phyloP scores from a whole-genome alignment of 2,329 filamentous ascomycete species.

The Monilinia vaccinii-corymbosi region DNA sequence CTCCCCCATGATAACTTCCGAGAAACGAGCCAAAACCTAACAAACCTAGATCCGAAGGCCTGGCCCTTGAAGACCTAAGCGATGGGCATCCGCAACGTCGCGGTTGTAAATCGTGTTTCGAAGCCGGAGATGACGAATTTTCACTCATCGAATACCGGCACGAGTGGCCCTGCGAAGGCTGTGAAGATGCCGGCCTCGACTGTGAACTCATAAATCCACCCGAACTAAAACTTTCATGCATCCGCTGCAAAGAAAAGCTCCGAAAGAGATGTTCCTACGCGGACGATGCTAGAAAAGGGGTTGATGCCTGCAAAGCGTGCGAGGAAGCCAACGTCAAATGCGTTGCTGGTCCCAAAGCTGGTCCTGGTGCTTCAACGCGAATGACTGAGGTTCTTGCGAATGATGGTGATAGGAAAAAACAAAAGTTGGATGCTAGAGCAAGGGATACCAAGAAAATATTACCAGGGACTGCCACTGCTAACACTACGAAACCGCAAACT shows the following conservation, averaged over 20 bases:
- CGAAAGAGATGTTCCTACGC: slow-evolving; percentile 17
- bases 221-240: slow-evolving; percentile 17
- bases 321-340: slow-evolving; percentile 14
- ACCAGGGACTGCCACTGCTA: not conserved
- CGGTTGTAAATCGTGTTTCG: slow-evolving; percentile 25
- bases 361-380: not conserved
- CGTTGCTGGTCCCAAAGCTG: slow-evolving; percentile 14
- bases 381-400: not conserved
- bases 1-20: not conserved
- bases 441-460: not conserved
- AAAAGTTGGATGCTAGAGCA: not conserved
- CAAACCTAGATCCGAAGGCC: slow-evolving; percentile 17
- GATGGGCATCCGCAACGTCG: slow-evolving; percentile 19
- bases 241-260: slow-evolving; percentile 17
- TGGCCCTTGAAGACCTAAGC: slow-evolving; percentile 16
- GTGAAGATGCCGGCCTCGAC: slow-evolving; percentile 16
- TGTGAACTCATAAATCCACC: slow-evolving; percentile 20
- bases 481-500: not conserved
- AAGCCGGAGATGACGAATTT: slow-evolving; percentile 19
- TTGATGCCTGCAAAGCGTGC: slow-evolving; percentile 18
- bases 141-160: slow-evolving; percentile 18
- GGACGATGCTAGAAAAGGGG: slow-evolving; percentile 15
- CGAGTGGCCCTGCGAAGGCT: slow-evolving; percentile 22
- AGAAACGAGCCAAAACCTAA: not conserved
- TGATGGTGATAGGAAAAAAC: not conserved